Evolutionary conservation across 768 basidiomycete species (phyloP).

Genomic region (Mycena rosella): DNA sequence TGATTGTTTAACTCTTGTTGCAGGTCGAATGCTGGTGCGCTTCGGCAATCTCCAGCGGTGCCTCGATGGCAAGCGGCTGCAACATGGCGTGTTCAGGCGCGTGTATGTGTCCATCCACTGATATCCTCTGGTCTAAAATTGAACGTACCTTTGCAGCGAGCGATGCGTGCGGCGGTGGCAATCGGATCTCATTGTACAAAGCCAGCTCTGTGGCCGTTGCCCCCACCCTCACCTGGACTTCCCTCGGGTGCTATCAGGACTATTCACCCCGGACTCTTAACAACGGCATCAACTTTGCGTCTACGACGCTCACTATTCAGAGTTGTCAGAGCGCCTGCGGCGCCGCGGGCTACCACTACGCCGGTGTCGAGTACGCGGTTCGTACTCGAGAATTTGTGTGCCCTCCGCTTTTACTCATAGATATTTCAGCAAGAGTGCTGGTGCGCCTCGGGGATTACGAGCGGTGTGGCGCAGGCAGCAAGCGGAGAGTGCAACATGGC

Average conservation of each 20-base stretch:
- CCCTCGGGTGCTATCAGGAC: conserved; percentile 40
- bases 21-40: conserved; percentile 49
- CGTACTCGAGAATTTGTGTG: no score
- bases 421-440: conserved; percentile 8
- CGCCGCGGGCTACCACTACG: conserved; percentile 44
- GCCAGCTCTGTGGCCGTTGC: not conserved
- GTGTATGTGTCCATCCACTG: conserved; percentile 38
- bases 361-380: conserved; percentile 48
- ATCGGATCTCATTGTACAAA: conserved; percentile 42
- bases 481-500: conserved; percentile 14
- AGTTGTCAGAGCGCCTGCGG: conserved; percentile 47
- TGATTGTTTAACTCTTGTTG: not conserved
- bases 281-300: conserved; percentile 33
- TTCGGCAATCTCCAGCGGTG: conserved; percentile 40
- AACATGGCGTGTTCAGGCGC: conserved; percentile 49
- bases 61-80: conserved; percentile 40
- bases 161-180: conserved; percentile 48
- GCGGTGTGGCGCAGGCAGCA: not conserved
- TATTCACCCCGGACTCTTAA: conserved; percentile 38
- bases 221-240: conserved; percentile 28
- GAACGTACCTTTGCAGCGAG: conserved; percentile 36
- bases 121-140: no score
- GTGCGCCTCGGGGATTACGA: conserved; percentile 1
- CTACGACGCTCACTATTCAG: conserved; percentile 42
- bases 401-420: conserved; percentile 8